A percentile compares a stretch with the other conserved stretches of the same genome.
Evolutionary conservation across 768 basidiomycete species (phyloP).

Genomic region (Lyophyllum semitale): DNA sequence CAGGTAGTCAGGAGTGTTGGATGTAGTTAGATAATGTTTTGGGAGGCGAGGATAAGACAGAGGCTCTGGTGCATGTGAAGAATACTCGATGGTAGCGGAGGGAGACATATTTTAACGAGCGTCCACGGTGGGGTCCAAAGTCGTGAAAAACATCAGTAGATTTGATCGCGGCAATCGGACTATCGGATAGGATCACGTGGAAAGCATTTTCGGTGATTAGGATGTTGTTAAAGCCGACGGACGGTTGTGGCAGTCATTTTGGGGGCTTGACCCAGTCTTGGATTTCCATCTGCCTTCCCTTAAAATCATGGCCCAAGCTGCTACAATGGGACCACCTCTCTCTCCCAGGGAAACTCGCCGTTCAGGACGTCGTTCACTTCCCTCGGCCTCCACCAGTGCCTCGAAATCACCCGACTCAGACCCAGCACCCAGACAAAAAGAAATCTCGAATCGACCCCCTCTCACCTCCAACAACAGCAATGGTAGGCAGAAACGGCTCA

Average conservation of each 20-base stretch:
- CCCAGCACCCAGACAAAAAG: slow-evolving; percentile 54
- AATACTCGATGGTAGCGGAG: slow-evolving; percentile 63
- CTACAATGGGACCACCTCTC: slow-evolving; percentile 75
- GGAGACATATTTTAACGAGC: no score
- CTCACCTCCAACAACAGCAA: slow-evolving; percentile 39
- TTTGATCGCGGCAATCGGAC: no score
- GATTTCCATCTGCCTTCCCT: slow-evolving; percentile 1
- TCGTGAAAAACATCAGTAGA: no score
- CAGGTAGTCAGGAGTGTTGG: slow-evolving; percentile 82
- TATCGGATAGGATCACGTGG: slow-evolving; percentile 16
- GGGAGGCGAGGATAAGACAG: slow-evolving; percentile 68
- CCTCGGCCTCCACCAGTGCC: slow-evolving; percentile 64
- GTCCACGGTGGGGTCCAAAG: no score
- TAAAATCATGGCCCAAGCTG: slow-evolving; percentile 60
- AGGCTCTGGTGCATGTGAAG: slow-evolving; percentile 69
- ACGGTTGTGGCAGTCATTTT: slow-evolving; percentile 1
- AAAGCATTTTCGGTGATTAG: slow-evolving; percentile 6
- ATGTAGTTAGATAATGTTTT: slow-evolving; percentile 62
- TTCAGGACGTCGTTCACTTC: slow-evolving; percentile 72
- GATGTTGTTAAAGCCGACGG: slow-evolving; percentile 10
- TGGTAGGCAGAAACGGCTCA: slow-evolving; percentile 59
- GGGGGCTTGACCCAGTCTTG: background rate
- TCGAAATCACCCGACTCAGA: slow-evolving; percentile 78
- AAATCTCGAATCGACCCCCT: slow-evolving; percentile 41
- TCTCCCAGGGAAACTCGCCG: slow-evolving; percentile 79